Evolutionary conservation across 768 basidiomycete species (phyloP).

Genomic region (Porpolomopsis calyptriformis): DNA sequence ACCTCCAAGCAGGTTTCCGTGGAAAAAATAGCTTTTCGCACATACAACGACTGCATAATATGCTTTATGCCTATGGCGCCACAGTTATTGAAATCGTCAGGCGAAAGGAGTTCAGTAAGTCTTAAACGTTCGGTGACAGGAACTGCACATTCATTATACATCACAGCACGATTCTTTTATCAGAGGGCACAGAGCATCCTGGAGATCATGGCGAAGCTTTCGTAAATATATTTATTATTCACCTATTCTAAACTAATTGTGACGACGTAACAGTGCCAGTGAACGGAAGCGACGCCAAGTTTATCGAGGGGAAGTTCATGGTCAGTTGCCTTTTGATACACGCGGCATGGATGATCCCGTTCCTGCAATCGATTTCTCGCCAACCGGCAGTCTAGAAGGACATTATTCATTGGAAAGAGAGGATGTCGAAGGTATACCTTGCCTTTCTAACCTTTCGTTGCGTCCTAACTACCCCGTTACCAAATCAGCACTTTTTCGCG

Average conservation of each 20-base stretch:
- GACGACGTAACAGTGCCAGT: conserved; percentile 35
- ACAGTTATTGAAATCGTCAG: conserved; percentile 86
- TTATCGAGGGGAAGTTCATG: conserved; percentile 77
- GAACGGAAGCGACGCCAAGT: conserved; percentile 78
- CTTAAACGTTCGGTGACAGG: not conserved
- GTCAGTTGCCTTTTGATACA: conserved; percentile 80
- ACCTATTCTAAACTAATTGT: conserved; percentile 2
- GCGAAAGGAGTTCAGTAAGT: conserved; percentile 78
- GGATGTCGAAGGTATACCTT: conserved; percentile 61
- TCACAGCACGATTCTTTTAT: conserved; percentile 65
- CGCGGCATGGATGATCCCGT: conserved; percentile 73
- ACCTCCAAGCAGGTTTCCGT: conserved; percentile 65
- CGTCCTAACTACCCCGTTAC: no score
- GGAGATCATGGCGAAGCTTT: conserved; percentile 79
- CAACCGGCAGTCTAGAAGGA: conserved; percentile 50
- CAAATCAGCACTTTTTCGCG: no score
- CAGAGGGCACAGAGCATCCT: conserved; percentile 72
- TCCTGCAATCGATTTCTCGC: conserved; percentile 71
- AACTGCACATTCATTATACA: conserved; percentile 3
- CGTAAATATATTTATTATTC: conserved; percentile 37
- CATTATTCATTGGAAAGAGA: conserved; percentile 57
- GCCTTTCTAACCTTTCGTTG: conserved; percentile 7
- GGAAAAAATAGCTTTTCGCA: conserved; percentile 80
- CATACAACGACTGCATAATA: conserved; percentile 76
- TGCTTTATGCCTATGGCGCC: conserved; percentile 87